These are phyloP conservation scores for Lipomyces oligophaga DNA, from an alignment of 805 yeast genomes.

Conservation along the genomic window DNA sequence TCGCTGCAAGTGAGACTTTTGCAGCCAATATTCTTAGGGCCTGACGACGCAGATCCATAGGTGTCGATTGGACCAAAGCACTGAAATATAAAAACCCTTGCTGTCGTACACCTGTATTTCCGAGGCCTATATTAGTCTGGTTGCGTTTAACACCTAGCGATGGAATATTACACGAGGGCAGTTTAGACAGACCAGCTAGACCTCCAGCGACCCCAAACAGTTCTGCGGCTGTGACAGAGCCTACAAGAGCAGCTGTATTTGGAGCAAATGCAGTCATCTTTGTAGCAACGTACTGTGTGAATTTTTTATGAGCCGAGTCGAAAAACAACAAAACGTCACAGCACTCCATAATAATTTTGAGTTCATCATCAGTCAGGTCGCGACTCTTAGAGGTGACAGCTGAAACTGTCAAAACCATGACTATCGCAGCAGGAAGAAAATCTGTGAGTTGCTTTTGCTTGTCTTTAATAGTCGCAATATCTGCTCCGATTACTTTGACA, in stretches of 20 bases:
- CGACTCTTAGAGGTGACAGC: conserved; percentile 49
- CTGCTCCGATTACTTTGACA: conserved; percentile 51
- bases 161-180: conserved; percentile 82
- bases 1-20: conserved; percentile 74
- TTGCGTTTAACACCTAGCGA: conserved; percentile 60
- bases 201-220: conserved; percentile 69
- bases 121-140: conserved; percentile 41
- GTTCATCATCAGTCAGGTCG: conserved; percentile 37
- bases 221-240: conserved; percentile 69
- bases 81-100: conserved; percentile 66
- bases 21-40: conserved; percentile 77
- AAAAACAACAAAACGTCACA: conserved; percentile 50
- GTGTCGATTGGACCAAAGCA: conserved; percentile 56
- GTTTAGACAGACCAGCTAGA: conserved; percentile 54
- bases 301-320: conserved; percentile 41
- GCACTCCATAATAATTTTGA: conserved; percentile 43
- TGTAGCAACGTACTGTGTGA: conserved; percentile 54
- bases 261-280: conserved; percentile 68
- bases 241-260: conserved; percentile 67
- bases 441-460: conserved; percentile 38
- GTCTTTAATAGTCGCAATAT: conserved; percentile 36
- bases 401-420: conserved; percentile 71
- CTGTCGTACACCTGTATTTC: conserved; percentile 50
- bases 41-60: conserved; percentile 57
- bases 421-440: conserved; percentile 58